Evolutionary conservation across 768 basidiomycete genomes (phyloP).

Genomic region (Lactifluus hygrophoroides): DNA sequence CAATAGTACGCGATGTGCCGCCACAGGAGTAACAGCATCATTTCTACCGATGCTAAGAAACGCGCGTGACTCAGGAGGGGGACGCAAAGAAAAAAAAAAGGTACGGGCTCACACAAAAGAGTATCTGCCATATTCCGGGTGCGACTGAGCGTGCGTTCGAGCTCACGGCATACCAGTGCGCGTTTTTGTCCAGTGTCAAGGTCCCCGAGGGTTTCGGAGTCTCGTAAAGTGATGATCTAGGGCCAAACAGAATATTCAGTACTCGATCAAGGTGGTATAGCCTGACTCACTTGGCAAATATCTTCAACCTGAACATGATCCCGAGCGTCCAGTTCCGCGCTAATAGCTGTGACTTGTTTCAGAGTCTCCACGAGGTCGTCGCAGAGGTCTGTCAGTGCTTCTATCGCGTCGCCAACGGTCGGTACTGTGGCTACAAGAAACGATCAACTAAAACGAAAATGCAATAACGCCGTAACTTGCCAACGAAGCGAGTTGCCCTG

Average conservation of each 20-base stretch:
- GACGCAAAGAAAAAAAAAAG: not conserved
- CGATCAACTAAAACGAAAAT: not conserved
- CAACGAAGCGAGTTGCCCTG: slow-evolving; percentile 45
- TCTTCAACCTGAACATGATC: slow-evolving; percentile 66
- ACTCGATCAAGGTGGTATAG: not conserved
- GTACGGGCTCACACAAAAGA: slow-evolving; percentile 41
- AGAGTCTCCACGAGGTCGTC: slow-evolving; percentile 51
- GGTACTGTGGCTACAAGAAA: slow-evolving; percentile 54
- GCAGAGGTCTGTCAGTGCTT: slow-evolving; percentile 54
- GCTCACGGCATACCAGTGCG: slow-evolving; percentile 51
- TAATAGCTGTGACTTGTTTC: slow-evolving; percentile 58
- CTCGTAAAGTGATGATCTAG: slow-evolving; percentile 44
- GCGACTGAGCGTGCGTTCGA: slow-evolving; percentile 38
- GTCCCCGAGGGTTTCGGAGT: slow-evolving; percentile 50
- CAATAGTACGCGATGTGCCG: slow-evolving; percentile 67
- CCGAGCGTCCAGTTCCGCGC: slow-evolving; percentile 61
- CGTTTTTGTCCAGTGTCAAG: slow-evolving; percentile 63
- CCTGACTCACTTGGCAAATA: slow-evolving; percentile 51
- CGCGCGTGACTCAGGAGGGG: not conserved
- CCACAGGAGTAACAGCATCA: slow-evolving; percentile 74
- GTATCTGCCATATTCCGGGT: slow-evolving; percentile 42
- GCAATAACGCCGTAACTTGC: slow-evolving; percentile 29
- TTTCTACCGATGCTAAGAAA: slow-evolving; percentile 56
- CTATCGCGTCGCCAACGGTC: slow-evolving; percentile 64
- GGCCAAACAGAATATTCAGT: not conserved